Evolutionary conservation across 2,329 filamentous ascomycete genomes (phyloP).

Genomic region (Alternaria incomplexa): DNA sequence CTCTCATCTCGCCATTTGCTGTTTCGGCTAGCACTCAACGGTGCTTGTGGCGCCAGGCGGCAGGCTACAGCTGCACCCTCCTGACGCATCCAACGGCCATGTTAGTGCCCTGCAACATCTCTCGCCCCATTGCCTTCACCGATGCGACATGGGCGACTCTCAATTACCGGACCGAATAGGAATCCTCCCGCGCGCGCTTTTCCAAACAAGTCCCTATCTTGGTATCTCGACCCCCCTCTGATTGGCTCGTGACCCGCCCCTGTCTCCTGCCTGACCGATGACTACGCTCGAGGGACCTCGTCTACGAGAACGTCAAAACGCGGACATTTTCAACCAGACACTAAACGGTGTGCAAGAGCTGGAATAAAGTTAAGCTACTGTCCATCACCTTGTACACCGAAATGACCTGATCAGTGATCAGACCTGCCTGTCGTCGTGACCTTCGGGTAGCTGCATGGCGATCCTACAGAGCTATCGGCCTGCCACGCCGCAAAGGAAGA

Average conservation of each 20-base stretch:
- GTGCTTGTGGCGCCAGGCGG: constrained; percentile 9
- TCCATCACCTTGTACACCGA: constrained; percentile 3
- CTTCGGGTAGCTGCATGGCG: constrained; percentile 9
- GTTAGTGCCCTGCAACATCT: constrained; percentile 6
- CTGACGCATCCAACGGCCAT: constrained; percentile 14
- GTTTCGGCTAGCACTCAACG: constrained; percentile 14
- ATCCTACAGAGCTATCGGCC: constrained; percentile 1
- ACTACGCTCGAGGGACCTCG: neutral
- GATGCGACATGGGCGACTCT: constrained; percentile 5
- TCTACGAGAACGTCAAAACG: constrained; percentile 6
- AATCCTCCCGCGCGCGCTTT: constrained; percentile 5
- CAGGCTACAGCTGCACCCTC: constrained; percentile 8
- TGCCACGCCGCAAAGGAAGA: constrained; percentile 2
- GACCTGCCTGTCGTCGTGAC: constrained; percentile 5
- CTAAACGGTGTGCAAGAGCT: constrained; percentile 6
- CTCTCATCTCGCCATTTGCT: neutral
- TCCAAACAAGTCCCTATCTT: neutral
- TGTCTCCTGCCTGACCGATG: constrained; percentile 5
- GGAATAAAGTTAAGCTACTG: neutral
- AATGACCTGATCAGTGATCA: neutral
- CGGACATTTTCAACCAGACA: neutral
- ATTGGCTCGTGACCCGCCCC: constrained; percentile 3
- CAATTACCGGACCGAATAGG: constrained; percentile 8
- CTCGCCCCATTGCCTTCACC: constrained; percentile 7
- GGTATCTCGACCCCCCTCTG: constrained; percentile 2